These are phyloP conservation scores for Golovinomyces cichoracearum DNA, from an alignment of 2,329 filamentous ascomycete genomes.

Conservation along the genomic window DNA sequence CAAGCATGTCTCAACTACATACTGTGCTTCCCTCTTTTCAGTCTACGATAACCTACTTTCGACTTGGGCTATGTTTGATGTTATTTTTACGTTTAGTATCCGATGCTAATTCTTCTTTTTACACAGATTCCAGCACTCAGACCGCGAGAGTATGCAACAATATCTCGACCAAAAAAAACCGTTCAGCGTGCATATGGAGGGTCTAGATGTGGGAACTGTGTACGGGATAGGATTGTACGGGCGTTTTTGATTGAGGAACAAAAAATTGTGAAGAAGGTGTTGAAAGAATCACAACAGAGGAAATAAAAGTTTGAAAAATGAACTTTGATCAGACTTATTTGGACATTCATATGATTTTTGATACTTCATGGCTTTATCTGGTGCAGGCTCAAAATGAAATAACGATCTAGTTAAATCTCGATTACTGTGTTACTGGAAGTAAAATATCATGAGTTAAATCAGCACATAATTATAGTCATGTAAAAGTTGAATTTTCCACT, in stretches of 20 bases:
- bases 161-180: constrained; percentile 98
- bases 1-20: too few relatives aligned
- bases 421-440: background rate
- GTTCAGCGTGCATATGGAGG: constrained; percentile 96
- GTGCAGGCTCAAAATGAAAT: background rate
- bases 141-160: constrained; percentile 87
- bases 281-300: constrained; percentile 82
- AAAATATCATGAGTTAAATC: background rate
- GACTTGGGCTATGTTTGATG: too few relatives aligned
- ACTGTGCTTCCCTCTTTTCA: too few relatives aligned
- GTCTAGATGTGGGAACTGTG: constrained; percentile 94
- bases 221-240: constrained; percentile 90
- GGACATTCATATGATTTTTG: background rate
- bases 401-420: background rate
- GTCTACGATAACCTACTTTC: too few relatives aligned
- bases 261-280: constrained; percentile 99
- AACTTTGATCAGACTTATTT: background rate
- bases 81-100: too few relatives aligned
- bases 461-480: background rate
- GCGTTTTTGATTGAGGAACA: constrained; percentile 99
- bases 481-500: background rate
- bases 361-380: background rate
- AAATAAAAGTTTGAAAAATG: constrained; percentile 4
- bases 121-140: constrained; percentile 75
- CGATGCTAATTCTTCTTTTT: constrained; percentile 13